These are phyloP conservation scores for Trichosporon sp. DNA, from an alignment of 1,284 basidiomycete species.

Conservation along the genomic window DNA sequence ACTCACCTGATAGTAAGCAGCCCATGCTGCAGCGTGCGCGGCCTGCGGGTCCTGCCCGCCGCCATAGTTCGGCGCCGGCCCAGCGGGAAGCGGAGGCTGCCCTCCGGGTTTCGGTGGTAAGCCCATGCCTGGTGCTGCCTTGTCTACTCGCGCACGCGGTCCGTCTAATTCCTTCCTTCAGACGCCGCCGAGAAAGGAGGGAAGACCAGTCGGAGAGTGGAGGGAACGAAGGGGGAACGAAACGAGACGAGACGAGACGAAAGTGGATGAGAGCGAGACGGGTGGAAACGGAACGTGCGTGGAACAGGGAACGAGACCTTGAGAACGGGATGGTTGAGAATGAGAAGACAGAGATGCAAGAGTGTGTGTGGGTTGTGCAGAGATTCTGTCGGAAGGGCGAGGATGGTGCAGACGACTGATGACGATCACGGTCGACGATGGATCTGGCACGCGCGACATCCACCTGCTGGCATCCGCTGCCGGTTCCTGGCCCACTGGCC, in stretches of 20 bases:
- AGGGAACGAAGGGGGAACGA: not conserved
- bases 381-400: not conserved
- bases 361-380: not conserved
- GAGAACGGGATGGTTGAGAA: not conserved
- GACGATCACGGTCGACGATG: not conserved
- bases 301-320: not conserved
- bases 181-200: not conserved
- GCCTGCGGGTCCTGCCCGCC: constrained; percentile 33
- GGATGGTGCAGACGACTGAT: constrained; percentile 2
- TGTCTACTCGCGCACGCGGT: constrained; percentile 2
- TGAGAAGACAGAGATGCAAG: not conserved
- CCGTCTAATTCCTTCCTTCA: not conserved
- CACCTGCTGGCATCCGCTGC: constrained; percentile 2
- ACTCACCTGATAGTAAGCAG: constrained; percentile 54
- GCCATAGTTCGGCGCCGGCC: constrained; percentile 46
- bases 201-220: not conserved
- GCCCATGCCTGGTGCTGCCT: constrained; percentile 3
- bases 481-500: not conserved
- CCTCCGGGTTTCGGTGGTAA: constrained; percentile 14
- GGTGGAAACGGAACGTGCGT: not conserved
- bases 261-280: not conserved
- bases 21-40: constrained; percentile 54
- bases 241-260: not conserved
- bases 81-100: constrained; percentile 51
- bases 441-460: not conserved